Percentiles rank a stretch among this genome's conserved stretches.
These are phyloP conservation scores for Microbotryum intermedium DNA, from an alignment of 1,284 basidiomycete species.

Conservation along the genomic window DNA sequence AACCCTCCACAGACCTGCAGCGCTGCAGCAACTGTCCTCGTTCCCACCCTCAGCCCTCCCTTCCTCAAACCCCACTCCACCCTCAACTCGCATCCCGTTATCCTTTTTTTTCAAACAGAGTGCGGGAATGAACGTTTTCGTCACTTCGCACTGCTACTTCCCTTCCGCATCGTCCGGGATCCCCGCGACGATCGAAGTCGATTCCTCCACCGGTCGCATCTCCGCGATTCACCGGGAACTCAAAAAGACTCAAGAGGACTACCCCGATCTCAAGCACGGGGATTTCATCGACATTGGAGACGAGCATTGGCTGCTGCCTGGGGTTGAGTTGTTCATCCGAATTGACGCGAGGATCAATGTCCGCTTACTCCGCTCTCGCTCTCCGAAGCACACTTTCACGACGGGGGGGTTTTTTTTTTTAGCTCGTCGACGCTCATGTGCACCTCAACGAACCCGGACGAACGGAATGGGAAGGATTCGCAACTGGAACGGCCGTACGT, in stretches of 20 bases:
- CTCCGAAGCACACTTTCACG: too few relatives aligned
- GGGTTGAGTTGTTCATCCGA: constrained; percentile 52
- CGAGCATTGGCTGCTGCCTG: constrained; percentile 59
- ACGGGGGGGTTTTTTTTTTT: not conserved
- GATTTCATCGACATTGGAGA: constrained; percentile 57
- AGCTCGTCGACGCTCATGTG: constrained; percentile 53
- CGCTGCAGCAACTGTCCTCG: too few relatives aligned
- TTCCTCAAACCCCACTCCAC: not conserved
- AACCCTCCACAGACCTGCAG: too few relatives aligned
- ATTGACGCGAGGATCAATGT: not conserved
- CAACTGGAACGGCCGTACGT: constrained; percentile 58
- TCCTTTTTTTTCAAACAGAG: not conserved
- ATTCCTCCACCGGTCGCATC: constrained; percentile 57
- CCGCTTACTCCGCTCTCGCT: not conserved
- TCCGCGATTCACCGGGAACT: constrained; percentile 43
- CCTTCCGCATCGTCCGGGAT: not conserved
- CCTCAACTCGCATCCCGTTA: not conserved
- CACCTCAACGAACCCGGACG: constrained; percentile 77
- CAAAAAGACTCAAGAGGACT: constrained; percentile 2
- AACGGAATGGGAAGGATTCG: constrained; percentile 89
- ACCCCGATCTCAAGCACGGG: constrained; percentile 25
- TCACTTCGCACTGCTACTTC: not conserved
- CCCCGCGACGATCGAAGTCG: constrained; percentile 33
- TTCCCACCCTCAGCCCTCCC: not conserved
- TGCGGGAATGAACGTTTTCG: not conserved